These are phyloP conservation scores for Irpex rosettiformis DNA, from an alignment of 1,284 basidiomycete genomes.

Conservation along the genomic window DNA sequence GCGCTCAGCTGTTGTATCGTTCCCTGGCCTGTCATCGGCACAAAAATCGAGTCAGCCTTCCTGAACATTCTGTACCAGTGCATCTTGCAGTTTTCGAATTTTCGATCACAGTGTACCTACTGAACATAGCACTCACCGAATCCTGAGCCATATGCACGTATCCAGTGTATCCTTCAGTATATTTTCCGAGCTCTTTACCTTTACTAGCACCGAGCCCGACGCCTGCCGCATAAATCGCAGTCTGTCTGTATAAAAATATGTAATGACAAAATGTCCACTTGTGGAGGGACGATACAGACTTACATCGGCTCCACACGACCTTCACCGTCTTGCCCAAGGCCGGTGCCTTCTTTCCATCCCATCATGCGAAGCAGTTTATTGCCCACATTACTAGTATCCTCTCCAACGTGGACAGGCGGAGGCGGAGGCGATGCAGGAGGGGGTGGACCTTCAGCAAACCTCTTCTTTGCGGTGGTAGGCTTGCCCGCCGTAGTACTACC, in stretches of 20 bases:
- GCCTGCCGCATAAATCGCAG: constrained; percentile 82
- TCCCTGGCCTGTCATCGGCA: constrained; percentile 15
- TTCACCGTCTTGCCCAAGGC: constrained; percentile 75
- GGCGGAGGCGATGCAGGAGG: constrained; percentile 61
- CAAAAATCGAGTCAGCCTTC: constrained; percentile 5
- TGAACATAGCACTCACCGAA: constrained; percentile 29
- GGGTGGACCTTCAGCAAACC: constrained; percentile 59
- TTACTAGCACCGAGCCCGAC: constrained; percentile 87
- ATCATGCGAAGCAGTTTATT: constrained; percentile 93
- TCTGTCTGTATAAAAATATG: constrained; percentile 43
- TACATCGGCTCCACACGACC: constrained; percentile 86
- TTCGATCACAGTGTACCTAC: background rate
- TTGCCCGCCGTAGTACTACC: constrained; percentile 24
- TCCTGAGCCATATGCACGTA: constrained; percentile 78
- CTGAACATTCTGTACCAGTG: background rate
- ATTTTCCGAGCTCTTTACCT: constrained; percentile 78
- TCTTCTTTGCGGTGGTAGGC: constrained; percentile 33
- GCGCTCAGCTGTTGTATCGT: constrained; percentile 16
- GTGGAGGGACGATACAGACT: constrained; percentile 23
- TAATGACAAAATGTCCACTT: background rate
- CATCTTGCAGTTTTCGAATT: background rate
- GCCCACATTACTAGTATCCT: constrained; percentile 81
- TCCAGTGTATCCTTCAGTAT: constrained; percentile 64
- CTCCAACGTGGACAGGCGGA: constrained; percentile 57
- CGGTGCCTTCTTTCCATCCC: constrained; percentile 92